Conservation (phyloP, 805 yeast genomes). For the Torulaspora quercuum region DNA sequence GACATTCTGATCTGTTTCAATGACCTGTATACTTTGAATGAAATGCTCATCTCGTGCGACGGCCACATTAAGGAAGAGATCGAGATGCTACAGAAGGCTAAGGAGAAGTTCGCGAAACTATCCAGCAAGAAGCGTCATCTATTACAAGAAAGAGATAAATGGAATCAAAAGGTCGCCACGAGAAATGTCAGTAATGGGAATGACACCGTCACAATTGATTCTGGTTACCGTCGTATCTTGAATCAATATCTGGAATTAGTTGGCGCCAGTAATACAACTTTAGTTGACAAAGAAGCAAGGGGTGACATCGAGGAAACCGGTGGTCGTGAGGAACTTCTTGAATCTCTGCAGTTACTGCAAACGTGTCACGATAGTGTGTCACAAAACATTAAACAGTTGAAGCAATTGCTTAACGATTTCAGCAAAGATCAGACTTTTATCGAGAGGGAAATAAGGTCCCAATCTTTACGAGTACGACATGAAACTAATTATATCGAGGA, state of each 20-base stretch:
- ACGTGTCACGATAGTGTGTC: conserved; percentile 12
- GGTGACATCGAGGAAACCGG: conserved; percentile 2
- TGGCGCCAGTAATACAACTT: conserved; percentile 25
- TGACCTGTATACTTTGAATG: conserved; percentile 28
- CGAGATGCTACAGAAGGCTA: conserved; percentile 11
- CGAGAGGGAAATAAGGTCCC: conserved; percentile 22
- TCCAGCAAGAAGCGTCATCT: conserved; percentile 13
- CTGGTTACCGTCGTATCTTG: conserved; percentile 22
- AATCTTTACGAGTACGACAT: conserved; percentile 15
- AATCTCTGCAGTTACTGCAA: conserved; percentile 9
- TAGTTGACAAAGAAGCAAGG: conserved; percentile 11
- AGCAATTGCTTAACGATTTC: conserved; percentile 21
- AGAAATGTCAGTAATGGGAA: conserved; percentile 1
- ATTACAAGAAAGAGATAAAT: conserved; percentile 6
- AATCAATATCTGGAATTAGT: conserved; percentile 28
- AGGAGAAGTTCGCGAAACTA: conserved; percentile 17
- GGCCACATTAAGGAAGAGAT: conserved; percentile 29
- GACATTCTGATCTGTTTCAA: conserved; percentile 32
- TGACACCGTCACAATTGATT: conserved; percentile 10
- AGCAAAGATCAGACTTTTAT: conserved; percentile 29
- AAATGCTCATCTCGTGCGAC: conserved; percentile 25
- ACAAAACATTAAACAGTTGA: conserved; percentile 23
- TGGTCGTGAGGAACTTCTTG: conserved; percentile 3
- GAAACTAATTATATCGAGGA: conserved; percentile 15
- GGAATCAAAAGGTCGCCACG: conserved; percentile 8